Conservation (phyloP, 495 filamentous ascomycete species). For the Tuber magnatum region DNA sequence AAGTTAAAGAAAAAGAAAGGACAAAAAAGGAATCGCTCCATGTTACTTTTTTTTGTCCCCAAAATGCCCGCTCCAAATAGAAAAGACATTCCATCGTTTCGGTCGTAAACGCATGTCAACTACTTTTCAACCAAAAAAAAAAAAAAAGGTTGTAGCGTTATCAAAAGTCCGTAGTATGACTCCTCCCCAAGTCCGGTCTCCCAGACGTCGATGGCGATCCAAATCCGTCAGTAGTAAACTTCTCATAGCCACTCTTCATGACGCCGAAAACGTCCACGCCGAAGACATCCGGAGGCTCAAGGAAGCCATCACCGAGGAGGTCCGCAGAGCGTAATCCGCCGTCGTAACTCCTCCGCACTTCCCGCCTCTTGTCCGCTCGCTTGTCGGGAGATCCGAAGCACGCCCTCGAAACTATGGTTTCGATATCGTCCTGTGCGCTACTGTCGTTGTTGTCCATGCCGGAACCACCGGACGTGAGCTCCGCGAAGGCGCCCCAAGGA, state of each 20-base stretch:
- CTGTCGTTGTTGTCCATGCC: constrained; percentile 57
- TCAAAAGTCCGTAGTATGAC: constrained; percentile 46
- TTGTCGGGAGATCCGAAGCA: constrained; percentile 69
- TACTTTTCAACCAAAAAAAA: constrained; percentile 14
- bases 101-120: constrained; percentile 6
- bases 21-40: constrained; percentile 33
- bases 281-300: constrained; percentile 52
- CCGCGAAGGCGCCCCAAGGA: constrained; percentile 70
- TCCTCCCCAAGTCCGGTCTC: constrained; percentile 45
- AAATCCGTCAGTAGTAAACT: constrained; percentile 34
- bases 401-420: constrained; percentile 46
- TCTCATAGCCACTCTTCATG: constrained; percentile 68
- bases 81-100: constrained; percentile 36
- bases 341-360: constrained; percentile 36
- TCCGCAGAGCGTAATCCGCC: constrained; percentile 53
- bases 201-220: constrained; percentile 30
- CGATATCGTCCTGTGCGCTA: constrained; percentile 45
- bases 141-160: constrained; percentile 3
- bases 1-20: constrained; percentile 6
- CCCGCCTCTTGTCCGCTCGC: constrained; percentile 48
- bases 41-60: constrained; percentile 33
- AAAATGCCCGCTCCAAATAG: constrained; percentile 31
- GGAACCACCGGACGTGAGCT: constrained; percentile 49
- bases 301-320: constrained; percentile 49
- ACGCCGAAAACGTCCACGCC: constrained; percentile 84